Evolutionary conservation across 306 rosid species (phyloP), one percentile per base, ranked within the genome.

Genomic region (Astragalus glycyphyllos): DNA sequence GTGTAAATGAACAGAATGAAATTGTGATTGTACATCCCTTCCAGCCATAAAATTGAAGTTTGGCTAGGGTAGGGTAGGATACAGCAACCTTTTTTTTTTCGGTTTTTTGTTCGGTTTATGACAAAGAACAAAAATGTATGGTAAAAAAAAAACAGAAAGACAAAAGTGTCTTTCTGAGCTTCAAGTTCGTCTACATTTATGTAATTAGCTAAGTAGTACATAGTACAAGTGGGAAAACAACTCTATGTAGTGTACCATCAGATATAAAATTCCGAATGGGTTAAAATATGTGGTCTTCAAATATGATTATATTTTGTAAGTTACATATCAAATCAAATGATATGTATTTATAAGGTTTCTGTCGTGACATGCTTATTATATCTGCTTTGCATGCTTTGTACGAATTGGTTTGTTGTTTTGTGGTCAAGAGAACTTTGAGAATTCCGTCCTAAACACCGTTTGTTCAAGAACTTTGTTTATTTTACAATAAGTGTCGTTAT

Each of bases 91-190:
- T 78, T 71, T 56, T 71, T 55, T 68, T 48, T 59, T 55, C 38
- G 31, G 29, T 20, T 74, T 71, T 71, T 66, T 71, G 79, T 71
- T 79, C 47, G 67, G 69, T 47, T 66, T 61, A 66, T 58, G 60
- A 66, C 56, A 61, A 31, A 37, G 65, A 82, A 71, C 67, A 77
- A 82, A 77, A 69, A 14, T 56, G 80, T 69, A 69, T 41, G 80
- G 57, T 6, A 46, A 17, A 71, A 45, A 31, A 63, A 80, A 64
- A 69, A 56, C 32, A 42, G 83, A 83, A 75, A 75, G 81, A 79
- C 84, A 83, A 66, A 79, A 83, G 69, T 50, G 86, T 79, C 83
- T 72, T 79, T 79, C 81, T 58, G 44, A 53, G 75, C 71, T 65
- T 41, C 75, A 70, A 65, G 65, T 78, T 45, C 32, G 72, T 57